These are phyloP conservation scores for Deinandra increscens DNA, from an alignment of 129 eudicot genomes.

Conservation along the genomic window DNA sequence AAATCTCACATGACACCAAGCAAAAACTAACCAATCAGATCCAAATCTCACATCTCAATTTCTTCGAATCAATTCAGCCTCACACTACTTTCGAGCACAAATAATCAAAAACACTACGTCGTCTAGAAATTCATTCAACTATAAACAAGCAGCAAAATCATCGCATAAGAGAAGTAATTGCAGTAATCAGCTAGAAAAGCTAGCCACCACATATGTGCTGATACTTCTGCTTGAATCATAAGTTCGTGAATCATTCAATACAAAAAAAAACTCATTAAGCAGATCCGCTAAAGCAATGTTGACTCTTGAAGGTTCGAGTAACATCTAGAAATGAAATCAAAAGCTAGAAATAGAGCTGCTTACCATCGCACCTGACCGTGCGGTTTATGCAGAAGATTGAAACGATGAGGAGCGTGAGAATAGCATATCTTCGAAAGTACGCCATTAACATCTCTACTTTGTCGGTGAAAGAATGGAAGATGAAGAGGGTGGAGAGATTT, in stretches of 20 bases:
- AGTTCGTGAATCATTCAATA: background rate
- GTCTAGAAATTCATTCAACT: background rate
- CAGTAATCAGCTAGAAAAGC: background rate
- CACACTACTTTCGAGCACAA: background rate
- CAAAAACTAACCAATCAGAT: slow-evolving; percentile 15
- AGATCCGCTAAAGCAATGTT: background rate
- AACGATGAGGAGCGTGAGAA: slow-evolving; percentile 48
- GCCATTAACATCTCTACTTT: slow-evolving; percentile 37
- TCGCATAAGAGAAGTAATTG: background rate
- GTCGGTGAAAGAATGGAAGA: slow-evolving; percentile 10
- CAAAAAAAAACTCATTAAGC: background rate
- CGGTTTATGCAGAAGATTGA: slow-evolving; percentile 45
- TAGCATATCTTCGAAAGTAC: slow-evolving; percentile 32
- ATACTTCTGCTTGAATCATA: background rate
- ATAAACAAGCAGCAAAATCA: background rate
- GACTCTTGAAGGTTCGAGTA: slow-evolving; percentile 7
- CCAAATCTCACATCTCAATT: slow-evolving; percentile 18
- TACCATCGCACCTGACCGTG: slow-evolving; percentile 60
- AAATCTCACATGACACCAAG: slow-evolving; percentile 8
- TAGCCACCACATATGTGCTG: background rate
- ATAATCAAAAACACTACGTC: background rate
- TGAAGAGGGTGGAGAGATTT: background rate
- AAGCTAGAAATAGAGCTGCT: background rate
- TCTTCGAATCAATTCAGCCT: background rate
- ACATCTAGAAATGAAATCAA: slow-evolving; percentile 7